Conservation (phyloP, 176 grass and related monocot genomes). For the Urochloa ruziziensis region DNA sequence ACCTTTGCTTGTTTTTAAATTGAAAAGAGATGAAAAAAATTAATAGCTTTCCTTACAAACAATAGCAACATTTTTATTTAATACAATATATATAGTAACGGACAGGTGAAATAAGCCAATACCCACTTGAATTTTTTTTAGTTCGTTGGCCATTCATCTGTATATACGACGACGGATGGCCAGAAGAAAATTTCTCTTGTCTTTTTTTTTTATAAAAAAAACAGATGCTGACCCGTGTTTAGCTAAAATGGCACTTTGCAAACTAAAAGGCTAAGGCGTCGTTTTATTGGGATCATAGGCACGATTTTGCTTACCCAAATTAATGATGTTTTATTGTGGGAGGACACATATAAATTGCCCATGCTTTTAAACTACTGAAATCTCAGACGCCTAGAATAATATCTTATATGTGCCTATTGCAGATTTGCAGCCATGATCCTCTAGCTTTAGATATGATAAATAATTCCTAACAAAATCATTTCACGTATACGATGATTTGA, state of each 20-base stretch:
- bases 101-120: too few species aligned
- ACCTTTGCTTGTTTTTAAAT: too few species aligned
- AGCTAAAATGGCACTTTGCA: neutral
- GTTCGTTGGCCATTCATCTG: neutral
- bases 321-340: too few species aligned
- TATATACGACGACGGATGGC: neutral
- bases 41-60: too few species aligned
- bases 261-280: neutral
- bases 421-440: neutral
- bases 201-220: neutral
- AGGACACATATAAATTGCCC: neutral
- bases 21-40: too few species aligned
- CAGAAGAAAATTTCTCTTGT: neutral
- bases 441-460: constrained; percentile 17
- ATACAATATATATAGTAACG: too few species aligned
- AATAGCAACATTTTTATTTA: too few species aligned
- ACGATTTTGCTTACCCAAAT: neutral
- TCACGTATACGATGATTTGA: neutral
- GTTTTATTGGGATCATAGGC: neutral
- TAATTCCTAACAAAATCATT: neutral
- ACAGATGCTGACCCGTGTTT: neutral
- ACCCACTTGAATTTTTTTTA: too few species aligned
- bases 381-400: neutral
- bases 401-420: neutral
- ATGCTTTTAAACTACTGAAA: neutral